phyloP scores from a whole-genome alignment of 192 early-diverging fungal species.

The Coemansia sp. region DNA sequence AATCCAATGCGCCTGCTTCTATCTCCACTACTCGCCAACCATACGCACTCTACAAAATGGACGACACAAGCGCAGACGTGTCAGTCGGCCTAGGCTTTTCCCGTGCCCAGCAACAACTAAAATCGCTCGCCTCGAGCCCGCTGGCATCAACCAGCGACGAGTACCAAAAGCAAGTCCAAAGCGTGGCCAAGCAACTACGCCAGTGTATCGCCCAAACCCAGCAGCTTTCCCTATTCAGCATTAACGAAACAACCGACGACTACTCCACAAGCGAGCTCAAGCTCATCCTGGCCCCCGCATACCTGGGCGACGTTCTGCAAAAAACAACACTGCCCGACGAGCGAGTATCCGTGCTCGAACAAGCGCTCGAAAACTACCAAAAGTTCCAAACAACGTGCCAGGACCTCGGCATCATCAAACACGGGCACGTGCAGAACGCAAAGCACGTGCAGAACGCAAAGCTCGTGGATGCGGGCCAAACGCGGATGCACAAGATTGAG shows the following conservation, averaged over 20 bases:
- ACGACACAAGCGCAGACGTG: constrained; percentile 7
- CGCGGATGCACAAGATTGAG: constrained; percentile 36
- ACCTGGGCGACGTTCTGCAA: constrained; percentile 42
- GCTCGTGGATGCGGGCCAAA: constrained; percentile 10
- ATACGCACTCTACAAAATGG: not conserved
- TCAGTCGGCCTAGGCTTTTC: constrained; percentile 35
- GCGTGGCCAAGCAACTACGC: constrained; percentile 22
- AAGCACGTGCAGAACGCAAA: not conserved
- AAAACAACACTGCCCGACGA: constrained; percentile 11
- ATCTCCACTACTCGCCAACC: too few species aligned
- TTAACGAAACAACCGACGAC: constrained; percentile 86
- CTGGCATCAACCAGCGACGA: constrained; percentile 38
- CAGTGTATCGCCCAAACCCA: constrained; percentile 25
- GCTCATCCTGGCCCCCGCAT: constrained; percentile 41
- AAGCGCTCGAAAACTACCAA: constrained; percentile 18
- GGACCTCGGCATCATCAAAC: constrained; percentile 16
- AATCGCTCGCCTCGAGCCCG: constrained; percentile 16
- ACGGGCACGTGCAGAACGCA: not conserved
- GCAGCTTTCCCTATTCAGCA: constrained; percentile 73
- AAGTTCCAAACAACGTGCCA: constrained; percentile 28
- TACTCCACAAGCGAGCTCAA: constrained; percentile 76
- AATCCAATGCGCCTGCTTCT: too few species aligned
- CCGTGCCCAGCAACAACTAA: constrained; percentile 40
- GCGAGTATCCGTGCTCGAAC: constrained; percentile 17
- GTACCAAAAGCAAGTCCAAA: constrained; percentile 26